Conservation (phyloP, 768 basidiomycete genomes). For the Rhodotorula paludigena region DNA sequence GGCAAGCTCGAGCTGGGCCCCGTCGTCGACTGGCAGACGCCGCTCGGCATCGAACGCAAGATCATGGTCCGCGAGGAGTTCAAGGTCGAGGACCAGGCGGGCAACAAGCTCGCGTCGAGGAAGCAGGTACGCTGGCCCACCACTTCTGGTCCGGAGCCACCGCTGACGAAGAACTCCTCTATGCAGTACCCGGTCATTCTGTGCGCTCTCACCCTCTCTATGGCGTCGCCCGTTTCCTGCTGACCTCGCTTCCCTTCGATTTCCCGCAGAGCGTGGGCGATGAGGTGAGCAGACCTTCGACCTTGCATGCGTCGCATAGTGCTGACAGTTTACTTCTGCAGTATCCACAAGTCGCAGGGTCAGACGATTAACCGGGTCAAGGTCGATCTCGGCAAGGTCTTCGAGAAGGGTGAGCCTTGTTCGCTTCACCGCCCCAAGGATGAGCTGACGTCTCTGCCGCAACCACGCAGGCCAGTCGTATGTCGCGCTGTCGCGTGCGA, state of each 20-base stretch:
- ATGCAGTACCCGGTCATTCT: slow-evolving; percentile 39
- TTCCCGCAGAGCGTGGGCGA: slow-evolving; percentile 33
- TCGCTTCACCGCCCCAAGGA: neutral
- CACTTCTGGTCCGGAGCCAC: neutral
- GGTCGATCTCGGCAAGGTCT: slow-evolving; percentile 85
- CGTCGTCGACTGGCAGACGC: slow-evolving; percentile 41
- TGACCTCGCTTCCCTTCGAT: neutral
- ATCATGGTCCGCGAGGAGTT: slow-evolving; percentile 44
- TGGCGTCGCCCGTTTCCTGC: neutral
- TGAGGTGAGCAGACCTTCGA: slow-evolving; percentile 32
- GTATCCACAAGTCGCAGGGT: slow-evolving; percentile 94
- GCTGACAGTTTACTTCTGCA: slow-evolving; percentile 43
- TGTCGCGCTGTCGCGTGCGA: slow-evolving; percentile 64
- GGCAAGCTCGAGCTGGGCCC: slow-evolving; percentile 38
- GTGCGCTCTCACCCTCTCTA: neutral
- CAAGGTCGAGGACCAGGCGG: slow-evolving; percentile 48
- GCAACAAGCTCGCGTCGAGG: slow-evolving; percentile 45
- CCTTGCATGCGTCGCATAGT: slow-evolving; percentile 51
- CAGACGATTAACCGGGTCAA: slow-evolving; percentile 92
- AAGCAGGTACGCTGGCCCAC: slow-evolving; percentile 35
- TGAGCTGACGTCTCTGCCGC: neutral
- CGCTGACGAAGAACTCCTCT: neutral
- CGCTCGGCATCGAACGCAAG: slow-evolving; percentile 48
- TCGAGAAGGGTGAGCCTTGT: slow-evolving; percentile 54
- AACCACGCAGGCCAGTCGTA: slow-evolving; percentile 38